Evolutionary conservation across 306 rosid species (phyloP).

Genomic region (Clitoria ternatea): DNA sequence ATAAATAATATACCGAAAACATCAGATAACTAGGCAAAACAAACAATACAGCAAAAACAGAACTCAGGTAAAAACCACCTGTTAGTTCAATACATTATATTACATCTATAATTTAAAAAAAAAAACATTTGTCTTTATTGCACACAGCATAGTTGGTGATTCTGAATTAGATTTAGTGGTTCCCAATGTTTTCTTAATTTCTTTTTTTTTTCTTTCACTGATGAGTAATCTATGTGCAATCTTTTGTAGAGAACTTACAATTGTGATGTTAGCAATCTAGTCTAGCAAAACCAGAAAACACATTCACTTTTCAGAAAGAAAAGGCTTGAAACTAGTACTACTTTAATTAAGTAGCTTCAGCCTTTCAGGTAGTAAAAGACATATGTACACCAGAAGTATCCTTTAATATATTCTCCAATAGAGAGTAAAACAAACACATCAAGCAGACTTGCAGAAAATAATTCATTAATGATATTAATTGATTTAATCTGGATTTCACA

Average conservation of each 20-base stretch:
- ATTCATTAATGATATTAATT: not conserved
- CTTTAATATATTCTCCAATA: not conserved
- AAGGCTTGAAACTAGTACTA: not conserved
- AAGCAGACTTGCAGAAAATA: not conserved
- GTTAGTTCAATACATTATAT: not conserved
- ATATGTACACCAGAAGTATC: not conserved
- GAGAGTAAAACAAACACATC: not conserved
- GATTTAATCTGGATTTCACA: not conserved
- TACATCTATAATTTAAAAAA: not conserved
- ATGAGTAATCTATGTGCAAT: not conserved
- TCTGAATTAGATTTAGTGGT: not conserved
- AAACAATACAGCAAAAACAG: not conserved
- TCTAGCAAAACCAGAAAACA: not conserved
- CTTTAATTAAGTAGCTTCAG: not conserved
- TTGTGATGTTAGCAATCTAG: not conserved
- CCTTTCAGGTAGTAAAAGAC: not conserved
- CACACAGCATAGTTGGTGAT: not conserved
- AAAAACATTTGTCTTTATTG: not conserved
- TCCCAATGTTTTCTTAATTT: not conserved
- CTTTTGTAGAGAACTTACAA: not conserved
- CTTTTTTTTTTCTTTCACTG: not conserved
- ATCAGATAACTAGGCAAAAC: not conserved
- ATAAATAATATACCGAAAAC: not conserved
- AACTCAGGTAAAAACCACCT: not conserved
- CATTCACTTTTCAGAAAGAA: not conserved